Evolutionary conservation across 176 grass and related monocot genomes (phyloP).

Genomic region (Zoysia pacifica): DNA sequence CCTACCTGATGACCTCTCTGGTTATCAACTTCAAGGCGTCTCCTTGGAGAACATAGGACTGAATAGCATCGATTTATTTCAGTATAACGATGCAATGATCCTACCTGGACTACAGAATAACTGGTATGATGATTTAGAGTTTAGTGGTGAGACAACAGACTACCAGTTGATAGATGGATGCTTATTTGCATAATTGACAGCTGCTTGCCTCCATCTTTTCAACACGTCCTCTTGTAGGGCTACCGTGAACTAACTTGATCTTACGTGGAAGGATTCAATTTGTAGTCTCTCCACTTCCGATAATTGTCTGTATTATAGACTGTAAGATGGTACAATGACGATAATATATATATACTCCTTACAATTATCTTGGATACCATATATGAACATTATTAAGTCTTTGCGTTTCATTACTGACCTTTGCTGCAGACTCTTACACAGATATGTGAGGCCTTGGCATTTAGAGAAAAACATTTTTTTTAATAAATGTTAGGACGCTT

Average conservation of each 20-base stretch:
- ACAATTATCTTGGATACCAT: slow-evolving; percentile 24
- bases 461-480: background rate
- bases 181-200: slow-evolving; percentile 69
- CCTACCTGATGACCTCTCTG: slow-evolving; percentile 58
- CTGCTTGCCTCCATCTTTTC: slow-evolving; percentile 26
- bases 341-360: slow-evolving; percentile 43
- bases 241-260: slow-evolving; percentile 54
- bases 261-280: slow-evolving; percentile 74
- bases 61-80: slow-evolving; percentile 68
- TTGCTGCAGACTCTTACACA: slow-evolving; percentile 4
- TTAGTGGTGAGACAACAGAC: slow-evolving; percentile 50
- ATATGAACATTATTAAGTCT: slow-evolving; percentile 25
- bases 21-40: slow-evolving; percentile 67
- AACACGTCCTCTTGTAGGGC: slow-evolving; percentile 33
- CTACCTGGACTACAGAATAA: slow-evolving; percentile 60
- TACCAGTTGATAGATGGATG: slow-evolving; percentile 69
- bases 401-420: slow-evolving; percentile 5
- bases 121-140: slow-evolving; percentile 75
- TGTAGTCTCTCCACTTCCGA: slow-evolving; percentile 69
- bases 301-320: slow-evolving; percentile 68
- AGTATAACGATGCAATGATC: slow-evolving; percentile 53
- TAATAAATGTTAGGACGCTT: background rate
- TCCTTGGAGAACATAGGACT: slow-evolving; percentile 74
- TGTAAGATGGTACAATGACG: slow-evolving; percentile 35
- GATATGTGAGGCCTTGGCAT: background rate